Conservation (phyloP, 805 yeast species). For the Candida pseudoglaebosa region DNA sequence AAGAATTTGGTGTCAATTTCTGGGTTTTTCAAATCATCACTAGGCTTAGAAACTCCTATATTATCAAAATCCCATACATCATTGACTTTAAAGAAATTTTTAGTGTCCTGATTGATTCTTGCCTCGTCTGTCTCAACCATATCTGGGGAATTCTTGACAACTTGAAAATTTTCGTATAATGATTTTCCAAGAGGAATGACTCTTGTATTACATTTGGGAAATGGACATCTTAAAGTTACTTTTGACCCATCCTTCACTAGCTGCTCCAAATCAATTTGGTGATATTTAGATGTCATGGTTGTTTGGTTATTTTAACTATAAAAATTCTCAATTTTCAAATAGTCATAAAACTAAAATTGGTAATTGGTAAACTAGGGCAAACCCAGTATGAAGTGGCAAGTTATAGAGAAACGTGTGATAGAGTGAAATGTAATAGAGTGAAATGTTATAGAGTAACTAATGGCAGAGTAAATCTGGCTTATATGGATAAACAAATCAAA, state of each 20-base stretch:
- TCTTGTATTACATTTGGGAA: constrained; percentile 2
- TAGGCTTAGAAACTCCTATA: constrained; percentile 62
- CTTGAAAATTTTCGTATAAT: background rate
- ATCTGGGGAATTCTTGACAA: constrained; percentile 1
- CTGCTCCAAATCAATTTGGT: background rate
- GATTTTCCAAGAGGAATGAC: background rate
- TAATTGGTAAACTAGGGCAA: no score
- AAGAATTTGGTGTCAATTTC: constrained; percentile 12
- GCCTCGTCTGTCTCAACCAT: background rate
- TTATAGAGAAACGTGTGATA: no score
- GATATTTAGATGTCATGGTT: background rate
- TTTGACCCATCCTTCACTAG: background rate
- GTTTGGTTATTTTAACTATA: no score
- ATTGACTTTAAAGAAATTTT: constrained; percentile 38
- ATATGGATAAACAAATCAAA: no score
- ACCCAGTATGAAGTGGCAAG: no score
- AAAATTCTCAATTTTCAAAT: no score
- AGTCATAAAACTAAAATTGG: no score
- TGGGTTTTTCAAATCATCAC: constrained; percentile 18
- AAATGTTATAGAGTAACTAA: no score
- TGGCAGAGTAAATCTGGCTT: no score
- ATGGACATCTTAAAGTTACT: constrained; percentile 1
- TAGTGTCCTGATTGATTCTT: constrained; percentile 1
- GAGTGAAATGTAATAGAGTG: no score
- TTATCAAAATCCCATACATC: constrained; percentile 82